Evolutionary conservation across 805 yeast species (phyloP), one percentile per base, ranked within the genome.

Genomic region (Candida yuanshanica): DNA sequence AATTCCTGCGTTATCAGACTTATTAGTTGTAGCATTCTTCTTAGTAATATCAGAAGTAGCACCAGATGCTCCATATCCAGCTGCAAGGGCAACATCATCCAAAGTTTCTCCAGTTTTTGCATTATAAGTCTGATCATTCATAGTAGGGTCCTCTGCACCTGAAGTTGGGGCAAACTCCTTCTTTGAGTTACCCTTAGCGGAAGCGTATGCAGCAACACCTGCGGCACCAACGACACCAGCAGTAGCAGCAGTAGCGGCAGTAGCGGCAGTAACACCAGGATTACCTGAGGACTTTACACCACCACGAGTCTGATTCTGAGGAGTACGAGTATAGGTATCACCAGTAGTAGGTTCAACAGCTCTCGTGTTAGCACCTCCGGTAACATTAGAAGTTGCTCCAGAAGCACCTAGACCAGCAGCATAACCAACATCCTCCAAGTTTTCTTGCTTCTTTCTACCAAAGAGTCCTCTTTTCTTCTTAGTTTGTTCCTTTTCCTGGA

Each of bases 401-500:
- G 42, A 29, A 8, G 42, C 45, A 17, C 39, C 44, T 8, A 38
- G 21, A 0, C 49, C 50, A 27, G 50, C 36, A 17, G 48, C 45
- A 26, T 38, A 34, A 8, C 36, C 45, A 22, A 41, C 45, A 25
- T 40, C 42, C 5, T 40, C 51, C 17, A 21, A 32, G 35, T 33
- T 24, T 6, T 18, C 32, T 38, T 37, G 42, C 12, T 43, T 46
- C 39, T 42, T 48, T 18, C 36, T 42, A 1, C 36, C 31, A 17
- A 51, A 52, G 38, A 53, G 44, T 1, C 53, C 49, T 5, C 48
- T 40, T 22, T 41, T 42, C 25, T 43, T 41, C 26, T 35, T 37
- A 20, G 35, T 22, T 27, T 40, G 41, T 2, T 21, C 32, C 40
- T 53, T 55, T 20, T 50, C 58, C 7, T 39, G 37, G 5, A 42